Conservation (phyloP, 169 alveolate genomes). For the Eimeria tenella region DNA sequence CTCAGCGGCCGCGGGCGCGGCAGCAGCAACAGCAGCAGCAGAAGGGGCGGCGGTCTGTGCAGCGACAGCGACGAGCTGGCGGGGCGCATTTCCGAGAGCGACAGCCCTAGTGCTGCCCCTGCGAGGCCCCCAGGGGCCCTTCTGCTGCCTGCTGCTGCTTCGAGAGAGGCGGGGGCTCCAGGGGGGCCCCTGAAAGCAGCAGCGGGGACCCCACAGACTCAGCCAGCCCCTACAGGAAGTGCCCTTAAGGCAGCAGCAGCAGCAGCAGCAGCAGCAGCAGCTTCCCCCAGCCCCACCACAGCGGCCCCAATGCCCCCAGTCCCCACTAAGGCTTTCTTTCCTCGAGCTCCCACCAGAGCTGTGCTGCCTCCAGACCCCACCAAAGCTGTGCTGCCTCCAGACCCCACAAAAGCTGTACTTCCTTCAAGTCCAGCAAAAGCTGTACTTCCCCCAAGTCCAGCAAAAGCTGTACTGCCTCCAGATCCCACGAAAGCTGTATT, state of each 20-base stretch:
- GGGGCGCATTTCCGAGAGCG: neutral
- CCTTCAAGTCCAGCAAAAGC: neutral
- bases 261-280: slow-evolving; percentile 4
- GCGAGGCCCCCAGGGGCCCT: neutral
- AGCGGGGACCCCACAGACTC: neutral
- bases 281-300: neutral
- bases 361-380: slow-evolving; percentile 12
- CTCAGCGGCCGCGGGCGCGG: neutral
- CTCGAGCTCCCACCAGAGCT: neutral
- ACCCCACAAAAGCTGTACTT: slow-evolving; percentile 23
- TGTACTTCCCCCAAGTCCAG: neutral
- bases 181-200: neutral
- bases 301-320: neutral
- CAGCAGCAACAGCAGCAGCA: slow-evolving; percentile 15
- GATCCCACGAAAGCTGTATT: slow-evolving; percentile 33
- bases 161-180: neutral
- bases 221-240: neutral
- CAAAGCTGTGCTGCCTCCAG: slow-evolving; percentile 17
- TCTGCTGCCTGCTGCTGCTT: neutral
- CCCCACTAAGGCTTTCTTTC: neutral
- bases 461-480: slow-evolving; percentile 23
- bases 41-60: neutral
- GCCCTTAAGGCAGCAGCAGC: neutral
- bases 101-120: neutral
- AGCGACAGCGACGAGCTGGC: slow-evolving; percentile 21